Conservation (phyloP, 768 basidiomycete species). For the Pleurotus ostreatus region DNA sequence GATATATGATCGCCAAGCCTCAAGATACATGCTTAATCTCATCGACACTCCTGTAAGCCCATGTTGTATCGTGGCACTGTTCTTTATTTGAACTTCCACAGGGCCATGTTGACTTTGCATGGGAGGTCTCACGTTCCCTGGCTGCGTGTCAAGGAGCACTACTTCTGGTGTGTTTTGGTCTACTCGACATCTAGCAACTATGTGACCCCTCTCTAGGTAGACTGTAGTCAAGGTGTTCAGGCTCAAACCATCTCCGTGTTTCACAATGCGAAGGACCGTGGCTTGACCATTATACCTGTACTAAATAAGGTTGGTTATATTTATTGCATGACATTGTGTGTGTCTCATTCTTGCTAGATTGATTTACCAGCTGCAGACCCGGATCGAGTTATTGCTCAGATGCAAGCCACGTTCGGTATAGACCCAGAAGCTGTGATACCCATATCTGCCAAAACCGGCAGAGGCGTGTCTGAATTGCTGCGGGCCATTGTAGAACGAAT, state of each 20-base stretch:
- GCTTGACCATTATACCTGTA: conserved; percentile 82
- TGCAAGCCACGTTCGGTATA: conserved; percentile 79
- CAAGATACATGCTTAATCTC: conserved; percentile 78
- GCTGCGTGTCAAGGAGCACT: conserved; percentile 92
- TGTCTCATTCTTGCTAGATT: conserved; percentile 47
- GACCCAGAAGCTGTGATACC: conserved; percentile 68
- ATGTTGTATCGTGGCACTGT: background rate
- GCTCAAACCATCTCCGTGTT: conserved; percentile 97
- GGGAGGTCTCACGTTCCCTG: conserved; percentile 91
- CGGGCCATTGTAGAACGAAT: conserved; percentile 79
- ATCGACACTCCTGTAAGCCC: conserved; percentile 85
- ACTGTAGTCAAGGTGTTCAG: conserved; percentile 97
- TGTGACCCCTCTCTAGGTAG: conserved; percentile 50
- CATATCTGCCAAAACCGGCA: conserved; percentile 92
- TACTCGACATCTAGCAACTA: background rate
- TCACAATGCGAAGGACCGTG: conserved; percentile 79
- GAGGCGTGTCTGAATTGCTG: conserved; percentile 75
- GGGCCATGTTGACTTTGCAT: conserved; percentile 98
- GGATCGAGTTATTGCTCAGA: conserved; percentile 73
- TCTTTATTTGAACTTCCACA: conserved; percentile 20
- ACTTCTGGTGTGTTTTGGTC: conserved; percentile 36
- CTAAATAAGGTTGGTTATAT: conserved; percentile 72
- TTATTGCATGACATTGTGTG: conserved; percentile 4
- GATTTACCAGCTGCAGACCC: conserved; percentile 90
- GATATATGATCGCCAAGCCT: conserved; percentile 58